These are phyloP conservation scores for Porcisia hertigi DNA, from an alignment of 208 protist genomes.

Conservation along the genomic window DNA sequence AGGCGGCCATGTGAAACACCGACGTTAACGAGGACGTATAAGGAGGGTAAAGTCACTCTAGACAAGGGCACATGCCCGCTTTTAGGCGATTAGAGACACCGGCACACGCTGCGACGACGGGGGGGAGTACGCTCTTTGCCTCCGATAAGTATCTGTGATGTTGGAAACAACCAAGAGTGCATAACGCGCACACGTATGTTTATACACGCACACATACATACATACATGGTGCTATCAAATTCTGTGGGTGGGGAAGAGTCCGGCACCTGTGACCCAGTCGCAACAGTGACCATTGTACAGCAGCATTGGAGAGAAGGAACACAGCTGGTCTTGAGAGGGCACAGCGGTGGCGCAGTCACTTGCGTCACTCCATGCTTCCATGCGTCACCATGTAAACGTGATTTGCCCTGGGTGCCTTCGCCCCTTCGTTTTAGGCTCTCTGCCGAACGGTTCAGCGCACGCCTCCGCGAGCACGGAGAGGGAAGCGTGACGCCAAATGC, in stretches of 20 bases:
- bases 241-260: not conserved
- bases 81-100: not conserved
- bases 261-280: not conserved
- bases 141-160: not conserved
- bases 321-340: not conserved
- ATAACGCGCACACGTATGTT: not conserved
- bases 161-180: not conserved
- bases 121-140: not conserved
- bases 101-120: not conserved
- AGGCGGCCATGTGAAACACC: not conserved
- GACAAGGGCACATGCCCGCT: too few relatives aligned
- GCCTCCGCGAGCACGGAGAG: conserved; percentile 28
- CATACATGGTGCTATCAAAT: not conserved
- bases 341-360: not conserved
- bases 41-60: not conserved
- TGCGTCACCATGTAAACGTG: not conserved
- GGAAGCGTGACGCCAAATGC: conserved; percentile 46
- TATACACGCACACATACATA: not conserved
- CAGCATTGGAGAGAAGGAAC: not conserved
- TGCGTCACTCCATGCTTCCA: not conserved
- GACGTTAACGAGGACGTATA: not conserved
- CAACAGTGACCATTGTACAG: not conserved
- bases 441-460: not conserved
- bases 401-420: not conserved
- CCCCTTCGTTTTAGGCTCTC: not conserved